These are phyloP conservation scores for Mucor piriformis DNA, from an alignment of 371 early-diverging fungal genomes.

Conservation along the genomic window DNA sequence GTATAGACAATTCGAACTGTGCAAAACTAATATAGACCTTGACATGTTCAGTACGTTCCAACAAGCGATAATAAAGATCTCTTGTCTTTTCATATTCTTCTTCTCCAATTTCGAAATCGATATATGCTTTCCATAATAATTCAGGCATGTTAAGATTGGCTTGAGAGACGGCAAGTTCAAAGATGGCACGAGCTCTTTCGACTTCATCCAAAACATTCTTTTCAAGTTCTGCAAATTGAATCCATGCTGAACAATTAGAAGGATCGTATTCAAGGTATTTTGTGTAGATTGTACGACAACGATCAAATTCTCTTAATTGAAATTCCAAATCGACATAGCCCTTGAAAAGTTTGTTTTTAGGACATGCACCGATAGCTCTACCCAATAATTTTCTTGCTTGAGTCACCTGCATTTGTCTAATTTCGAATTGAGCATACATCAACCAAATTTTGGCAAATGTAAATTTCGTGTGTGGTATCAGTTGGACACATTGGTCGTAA, in stretches of 20 bases:
- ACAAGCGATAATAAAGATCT: slow-evolving; percentile 80
- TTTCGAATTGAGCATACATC: slow-evolving; percentile 87
- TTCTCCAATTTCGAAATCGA: slow-evolving; percentile 91
- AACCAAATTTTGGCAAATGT: slow-evolving; percentile 98
- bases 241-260: slow-evolving; percentile 89
- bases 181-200: slow-evolving; percentile 88
- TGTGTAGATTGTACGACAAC: slow-evolving; percentile 88
- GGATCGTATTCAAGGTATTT: slow-evolving; percentile 88
- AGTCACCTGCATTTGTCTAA: slow-evolving; percentile 76
- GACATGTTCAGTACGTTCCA: slow-evolving; percentile 90
- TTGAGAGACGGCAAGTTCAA: slow-evolving; percentile 88
- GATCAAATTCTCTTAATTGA: slow-evolving; percentile 90
- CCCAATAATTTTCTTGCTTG: slow-evolving; percentile 88
- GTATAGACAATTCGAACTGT: slow-evolving; percentile 80
- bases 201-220: slow-evolving; percentile 75
- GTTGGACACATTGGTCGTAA: slow-evolving; percentile 81
- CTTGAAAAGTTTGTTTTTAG: slow-evolving; percentile 85
- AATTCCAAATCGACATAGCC: slow-evolving; percentile 97
- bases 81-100: slow-evolving; percentile 82
- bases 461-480: slow-evolving; percentile 92
- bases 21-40: slow-evolving; percentile 98
- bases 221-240: slow-evolving; percentile 94
- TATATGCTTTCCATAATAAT: slow-evolving; percentile 95
- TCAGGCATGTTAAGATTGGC: slow-evolving; percentile 94
- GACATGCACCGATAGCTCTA: slow-evolving; percentile 81